Base-by-base conservation (phyloP, 2,329 filamentous ascomycete species). In the Fusarium fujikuroi region DNA sequence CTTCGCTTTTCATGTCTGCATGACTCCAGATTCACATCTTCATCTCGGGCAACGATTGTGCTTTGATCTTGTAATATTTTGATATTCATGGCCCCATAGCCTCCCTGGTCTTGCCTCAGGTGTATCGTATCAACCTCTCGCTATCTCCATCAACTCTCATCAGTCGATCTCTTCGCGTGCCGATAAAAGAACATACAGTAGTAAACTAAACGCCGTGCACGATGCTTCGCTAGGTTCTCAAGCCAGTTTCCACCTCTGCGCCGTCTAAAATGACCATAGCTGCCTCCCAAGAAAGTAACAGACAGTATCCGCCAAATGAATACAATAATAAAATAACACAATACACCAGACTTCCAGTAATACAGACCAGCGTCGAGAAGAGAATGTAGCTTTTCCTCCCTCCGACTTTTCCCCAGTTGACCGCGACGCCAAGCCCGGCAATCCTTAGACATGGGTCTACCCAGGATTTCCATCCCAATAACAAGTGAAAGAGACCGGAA, bases 401-500 rank as follows among this genome's bases (percentile, higher is more conserved):
- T 59, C 53, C 59, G 46, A 61, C 42, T 66, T 53, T 62, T 68
- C 62, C 42, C 44, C 25, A 65, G 30, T 60, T 63, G 40, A 68
- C 72, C 62, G 59, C 47, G 64, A 77, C 75, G 75, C 75, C 75
- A 60, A 73, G 47, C 75, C 71, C 49, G 62, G 63, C 63, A 69
- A 66, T 61, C 63, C 72, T 44, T 57, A 49, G 39, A 67, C 50
- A 52, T 46, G 58, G 25, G 44, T 49, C 43, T 52, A 34, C 37
- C 39, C 34, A 49, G 69, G 50, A 39, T 40, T 54, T n/a, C 60
- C 36, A 58, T 56, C 61, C 56, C 58, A 40, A 40, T 74, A 57
- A 63, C 46, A 56, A 46, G 36, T 54, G n/a, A 52, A 47, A 43
- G 44, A 63, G 46, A 68, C 42, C 16, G 23, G 61, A 60, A 65